Base-by-base conservation (phyloP, 208 protist genomes). In the Jaenimonas drosophilae region DNA sequence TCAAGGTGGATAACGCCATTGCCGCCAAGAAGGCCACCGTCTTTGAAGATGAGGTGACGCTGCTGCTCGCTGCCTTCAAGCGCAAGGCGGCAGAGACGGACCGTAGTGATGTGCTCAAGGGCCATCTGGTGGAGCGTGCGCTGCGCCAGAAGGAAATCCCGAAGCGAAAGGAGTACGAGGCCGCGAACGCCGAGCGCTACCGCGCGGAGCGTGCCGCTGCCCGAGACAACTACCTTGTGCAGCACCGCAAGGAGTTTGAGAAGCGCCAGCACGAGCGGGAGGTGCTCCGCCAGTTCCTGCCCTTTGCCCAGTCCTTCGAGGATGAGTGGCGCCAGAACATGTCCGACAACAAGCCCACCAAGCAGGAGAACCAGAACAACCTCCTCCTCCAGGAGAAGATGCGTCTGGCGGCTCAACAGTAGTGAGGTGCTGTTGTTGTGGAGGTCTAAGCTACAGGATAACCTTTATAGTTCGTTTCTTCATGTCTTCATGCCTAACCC, bases 171-270 rank as follows among this genome's bases (percentile, higher is more conserved):
- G 66, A 54, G 32, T 38, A 71, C 45, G 66, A 87, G 31, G 54
- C 46, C 9, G 49, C 38, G 24, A 71, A 87, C 39, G 66, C 59
- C 4, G 76, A 82, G 45, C 40, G 59, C 42, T 62, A 68, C 55
- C 61, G 64, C 3, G 76, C 64, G 2, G 74, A 88, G 53, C 56
- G 69, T 19, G 64, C 58, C 2, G 67, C 60, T 14, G 71, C 68
- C 4, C 68, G 72, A 2, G 68, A 67, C 21, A 89, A 89, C 34
- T 79, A 70, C 46, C 67, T 89, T 9, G 61, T 57, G 4, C 67
- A 89, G 61, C 84, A 93, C 57, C 72, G 76, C 31, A 64, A 70
- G 36, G 77, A 93, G 59, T 89, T 76, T 58, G 79, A 93, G 2
- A 70, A 75, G 32, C 70, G 76, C 19, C 59, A 75, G 46, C 55